Evolutionary conservation across 148 eudicot species (phyloP), one percentile per base, ranked within the genome.

Genomic region (Rhododendron henanense): DNA sequence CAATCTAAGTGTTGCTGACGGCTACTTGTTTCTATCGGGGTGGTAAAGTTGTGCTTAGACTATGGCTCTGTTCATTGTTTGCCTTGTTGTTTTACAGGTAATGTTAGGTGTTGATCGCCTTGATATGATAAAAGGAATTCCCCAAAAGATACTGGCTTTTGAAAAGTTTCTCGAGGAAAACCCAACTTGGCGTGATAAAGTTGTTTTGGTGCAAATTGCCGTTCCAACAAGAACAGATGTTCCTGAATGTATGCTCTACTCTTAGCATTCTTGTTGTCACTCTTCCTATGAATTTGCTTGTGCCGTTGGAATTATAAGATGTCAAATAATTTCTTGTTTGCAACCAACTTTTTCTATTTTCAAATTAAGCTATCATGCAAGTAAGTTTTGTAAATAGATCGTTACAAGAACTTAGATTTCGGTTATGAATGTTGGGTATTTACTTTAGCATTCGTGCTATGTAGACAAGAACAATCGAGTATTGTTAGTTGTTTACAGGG

Each of bases 21-120:
- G 82, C 37, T 28, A 25, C 19, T 47, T 47, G 53, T 78, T 78
- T 23, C 23, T 37, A 19, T 48, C 67, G n/a, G 19, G 61, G 53
- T 79, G 81, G 77, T 23, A 78, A 67, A 48, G 53, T 82, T 65
- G 59, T 47, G 31, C 25, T 83, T 73, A 25, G 23, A 8, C 28
- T 78, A 75, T 39, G 59, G n/a, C 6, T 81, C 35, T 67, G 57
- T 89, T 78, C 55, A 44, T 51, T 79, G 47, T 31, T 41, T 37
- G 21, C 79, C 45, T 44, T 59, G 25, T 78, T 84, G 23, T 19
- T 69, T 81, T 73, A 35, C 92, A 97, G 98, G 98, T 97, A 18
- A 97, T 97, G 99, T 87, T 97, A 74, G 99, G 99, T 79, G 99
- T 97, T 84, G 99, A 97, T 86, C 98, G 99, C 81, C 99, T 97